phyloP scores from a whole-genome alignment of 1,139 yeast genomes.

The Trichomonascaceae sp. region DNA sequence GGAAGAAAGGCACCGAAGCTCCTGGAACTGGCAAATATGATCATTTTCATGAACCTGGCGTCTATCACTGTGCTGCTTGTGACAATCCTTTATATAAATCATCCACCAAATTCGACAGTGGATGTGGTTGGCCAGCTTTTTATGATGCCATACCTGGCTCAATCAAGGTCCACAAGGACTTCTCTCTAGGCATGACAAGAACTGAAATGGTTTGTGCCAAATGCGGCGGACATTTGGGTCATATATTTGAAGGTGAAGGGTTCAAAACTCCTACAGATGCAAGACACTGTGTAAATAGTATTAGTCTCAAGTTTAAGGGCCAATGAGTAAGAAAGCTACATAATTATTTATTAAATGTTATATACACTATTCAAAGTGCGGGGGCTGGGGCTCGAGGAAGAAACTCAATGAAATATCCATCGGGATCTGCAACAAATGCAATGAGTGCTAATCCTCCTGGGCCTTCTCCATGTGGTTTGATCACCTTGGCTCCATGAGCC shows the following conservation, averaged over 20 bases:
- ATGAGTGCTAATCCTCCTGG: slow-evolving; percentile 55
- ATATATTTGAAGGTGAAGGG: slow-evolving; percentile 93
- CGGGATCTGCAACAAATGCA: slow-evolving; percentile 86
- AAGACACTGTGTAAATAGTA: slow-evolving; percentile 91
- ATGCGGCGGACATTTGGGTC: slow-evolving; percentile 96
- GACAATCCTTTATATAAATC: slow-evolving; percentile 71
- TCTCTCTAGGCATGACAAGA: slow-evolving; percentile 65
- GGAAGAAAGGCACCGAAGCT: slow-evolving; percentile 78
- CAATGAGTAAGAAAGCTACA: neutral
- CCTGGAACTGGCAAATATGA: slow-evolving; percentile 72
- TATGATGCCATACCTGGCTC: slow-evolving; percentile 84
- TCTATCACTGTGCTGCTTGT: slow-evolving; percentile 83
- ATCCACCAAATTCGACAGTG: slow-evolving; percentile 74
- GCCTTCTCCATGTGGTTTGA: slow-evolving; percentile 39
- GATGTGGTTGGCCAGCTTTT: slow-evolving; percentile 99
- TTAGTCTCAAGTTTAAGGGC: slow-evolving; percentile 60
- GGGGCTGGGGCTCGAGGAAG: slow-evolving; percentile 35
- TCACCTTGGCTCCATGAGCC: slow-evolving; percentile 38
- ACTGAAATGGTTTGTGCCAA: slow-evolving; percentile 81
- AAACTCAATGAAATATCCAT: slow-evolving; percentile 79
- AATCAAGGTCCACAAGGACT: slow-evolving; percentile 55
- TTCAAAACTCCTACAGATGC: slow-evolving; percentile 82
- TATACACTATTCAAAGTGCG: too few species aligned
- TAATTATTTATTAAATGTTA: too few species aligned
- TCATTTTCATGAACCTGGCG: slow-evolving; percentile 49